Base-by-base conservation (phyloP, 768 basidiomycete species). In the Pleurotus djamor region DNA sequence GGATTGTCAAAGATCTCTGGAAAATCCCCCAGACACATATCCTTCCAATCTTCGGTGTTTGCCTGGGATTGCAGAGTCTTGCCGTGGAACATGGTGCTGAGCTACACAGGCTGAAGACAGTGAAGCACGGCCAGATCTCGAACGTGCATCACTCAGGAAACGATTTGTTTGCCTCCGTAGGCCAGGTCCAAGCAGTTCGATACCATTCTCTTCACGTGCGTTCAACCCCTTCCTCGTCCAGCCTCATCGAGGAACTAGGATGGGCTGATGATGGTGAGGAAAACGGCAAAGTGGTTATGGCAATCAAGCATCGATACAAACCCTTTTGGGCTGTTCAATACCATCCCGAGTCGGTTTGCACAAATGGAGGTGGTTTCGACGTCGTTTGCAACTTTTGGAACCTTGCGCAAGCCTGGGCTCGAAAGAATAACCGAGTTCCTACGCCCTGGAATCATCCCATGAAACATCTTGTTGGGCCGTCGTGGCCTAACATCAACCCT, bases 311-410 rank as follows among this genome's bases (percentile, higher is more conserved):
- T 68, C 76, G 63, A 52, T 71, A 64, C 21, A 81, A 78, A 60
- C 92, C 92, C 4, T 91, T 92, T 66, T 94, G 89, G 88, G 91
- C 89, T 3, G 92, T 94, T 21, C 92, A 94, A 67, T 94, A 94
- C 68, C 92, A 94, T 68, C 92, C 92, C 5, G 92, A 94, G 68
- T 94, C 92, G 4, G 83, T 89, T 3, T 80, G 88, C 64, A 94
- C 91, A 2, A 74, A 77, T 45, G 83, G 80, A 2, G 89, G 88
- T 5, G 91, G 91, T 1, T 65, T 80, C n/a, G 80, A 86, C 58
- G 83, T 92, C 13, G 62, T 93, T 58, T 70, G 70, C 17, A 94
- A 92, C 69, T 93, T 93, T 67, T 93, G 89, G 89, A 70, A 71
- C 21, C 75, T 91, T 16, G 86, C 89, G 16, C 76, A 79, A 52